phyloP scores from a whole-genome alignment of 2,329 filamentous ascomycete genomes.

The Atkinsonella hypoxylon region DNA sequence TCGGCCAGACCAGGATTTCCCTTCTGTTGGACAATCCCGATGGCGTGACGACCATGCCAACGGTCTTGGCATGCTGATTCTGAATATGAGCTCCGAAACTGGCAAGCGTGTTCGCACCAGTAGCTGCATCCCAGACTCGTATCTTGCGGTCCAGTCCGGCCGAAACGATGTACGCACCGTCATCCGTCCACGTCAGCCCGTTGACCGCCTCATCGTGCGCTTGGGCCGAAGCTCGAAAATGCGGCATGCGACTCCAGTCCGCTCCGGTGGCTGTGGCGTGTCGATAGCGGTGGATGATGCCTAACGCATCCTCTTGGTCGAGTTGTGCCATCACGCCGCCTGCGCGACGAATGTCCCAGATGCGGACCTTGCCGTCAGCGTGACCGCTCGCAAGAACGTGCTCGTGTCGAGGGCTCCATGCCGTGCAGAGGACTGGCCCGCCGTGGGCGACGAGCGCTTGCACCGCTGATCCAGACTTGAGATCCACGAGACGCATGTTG shows the following conservation, averaged over 20 bases:
- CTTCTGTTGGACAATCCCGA: slow-evolving; percentile 40
- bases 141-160: slow-evolving; percentile 75
- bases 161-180: slow-evolving; percentile 64
- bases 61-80: slow-evolving; percentile 54
- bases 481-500: slow-evolving; percentile 71
- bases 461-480: slow-evolving; percentile 64
- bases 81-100: slow-evolving; percentile 76
- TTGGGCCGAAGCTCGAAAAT: slow-evolving; percentile 38
- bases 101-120: slow-evolving; percentile 74
- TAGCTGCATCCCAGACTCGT: slow-evolving; percentile 73
- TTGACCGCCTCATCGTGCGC: slow-evolving; percentile 80
- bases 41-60: slow-evolving; percentile 53
- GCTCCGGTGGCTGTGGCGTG: slow-evolving; percentile 20
- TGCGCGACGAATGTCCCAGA: slow-evolving; percentile 81
- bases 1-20: slow-evolving; percentile 70
- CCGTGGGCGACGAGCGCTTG: slow-evolving; percentile 60
- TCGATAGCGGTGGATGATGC: slow-evolving; percentile 37
- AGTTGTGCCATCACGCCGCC: slow-evolving; percentile 65
- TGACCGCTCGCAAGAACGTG: slow-evolving; percentile 74
- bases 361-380: slow-evolving; percentile 68
- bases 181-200: slow-evolving; percentile 71
- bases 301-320: slow-evolving; percentile 73
- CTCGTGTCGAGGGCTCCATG: slow-evolving; percentile 74
- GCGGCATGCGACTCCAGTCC: slow-evolving; percentile 18
- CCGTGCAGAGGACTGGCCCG: slow-evolving; percentile 53